Evolutionary conservation across 208 protist genomes (phyloP).

Genomic region (Sergeia podlipaevii): DNA sequence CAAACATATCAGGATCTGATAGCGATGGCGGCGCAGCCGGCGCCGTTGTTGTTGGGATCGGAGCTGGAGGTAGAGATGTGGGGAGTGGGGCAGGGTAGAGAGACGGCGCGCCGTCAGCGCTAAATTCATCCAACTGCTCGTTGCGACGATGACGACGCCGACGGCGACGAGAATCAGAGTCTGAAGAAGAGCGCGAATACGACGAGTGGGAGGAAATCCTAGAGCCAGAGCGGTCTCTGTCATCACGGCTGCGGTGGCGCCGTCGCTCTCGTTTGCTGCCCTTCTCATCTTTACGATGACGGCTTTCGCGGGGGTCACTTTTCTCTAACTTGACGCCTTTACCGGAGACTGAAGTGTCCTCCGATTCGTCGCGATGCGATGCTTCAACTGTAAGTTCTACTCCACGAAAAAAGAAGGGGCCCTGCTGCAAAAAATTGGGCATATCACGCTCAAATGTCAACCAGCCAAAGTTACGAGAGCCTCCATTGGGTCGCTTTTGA

Average conservation of each 20-base stretch:
- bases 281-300: not conserved
- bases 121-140: no score
- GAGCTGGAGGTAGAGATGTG: constrained; percentile 4
- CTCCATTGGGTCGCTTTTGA: not conserved
- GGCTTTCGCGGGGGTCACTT: not conserved
- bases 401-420: constrained; percentile 6
- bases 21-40: not conserved
- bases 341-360: no score
- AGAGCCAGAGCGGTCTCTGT: not conserved
- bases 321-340: no score
- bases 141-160: not conserved
- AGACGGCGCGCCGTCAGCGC: no score
- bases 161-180: not conserved
- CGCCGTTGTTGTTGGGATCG: not conserved
- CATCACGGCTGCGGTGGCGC: not conserved
- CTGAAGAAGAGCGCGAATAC: not conserved
- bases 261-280: not conserved
- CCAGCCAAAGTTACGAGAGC: constrained; percentile 9
- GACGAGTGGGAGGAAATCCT: not conserved
- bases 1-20: constrained; percentile 13
- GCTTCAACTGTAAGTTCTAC: not conserved
- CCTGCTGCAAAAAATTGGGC: constrained; percentile 2
- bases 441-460: constrained; percentile 5
- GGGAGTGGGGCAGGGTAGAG: not conserved
- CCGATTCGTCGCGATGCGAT: no score